Conservation (phyloP, 1,284 basidiomycete species). For the Microbotryomycetes sp. region DNA sequence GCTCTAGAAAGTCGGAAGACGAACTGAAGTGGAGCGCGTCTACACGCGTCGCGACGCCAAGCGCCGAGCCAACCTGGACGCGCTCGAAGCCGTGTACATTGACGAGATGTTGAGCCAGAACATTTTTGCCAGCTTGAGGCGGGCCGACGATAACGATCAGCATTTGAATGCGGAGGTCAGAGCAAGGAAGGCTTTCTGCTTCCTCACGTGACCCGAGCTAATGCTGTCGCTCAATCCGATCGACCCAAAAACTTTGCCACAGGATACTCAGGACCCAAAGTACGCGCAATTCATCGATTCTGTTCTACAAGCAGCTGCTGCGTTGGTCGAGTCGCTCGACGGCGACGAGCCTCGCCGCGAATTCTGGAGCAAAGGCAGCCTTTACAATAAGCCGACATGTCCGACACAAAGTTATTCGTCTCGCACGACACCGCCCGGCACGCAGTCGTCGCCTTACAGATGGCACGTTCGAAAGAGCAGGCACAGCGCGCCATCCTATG, state of each 20-base stretch:
- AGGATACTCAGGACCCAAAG: background rate
- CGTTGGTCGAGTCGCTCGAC: background rate
- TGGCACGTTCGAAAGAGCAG: conserved; percentile 13
- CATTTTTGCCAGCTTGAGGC: conserved; percentile 68
- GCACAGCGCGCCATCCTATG: conserved; percentile 3
- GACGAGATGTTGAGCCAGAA: conserved; percentile 65
- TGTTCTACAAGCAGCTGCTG: background rate
- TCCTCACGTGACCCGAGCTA: background rate
- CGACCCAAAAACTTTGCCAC: background rate
- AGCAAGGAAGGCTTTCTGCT: background rate
- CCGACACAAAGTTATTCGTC: background rate
- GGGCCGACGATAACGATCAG: conserved; percentile 85
- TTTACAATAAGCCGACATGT: background rate
- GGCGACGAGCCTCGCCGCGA: background rate
- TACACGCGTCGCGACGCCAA: background rate
- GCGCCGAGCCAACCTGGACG: conserved; percentile 37
- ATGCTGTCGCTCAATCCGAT: background rate
- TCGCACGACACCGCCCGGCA: background rate
- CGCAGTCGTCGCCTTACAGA: background rate
- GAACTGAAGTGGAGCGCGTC: conserved; percentile 48
- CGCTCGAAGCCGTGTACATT: conserved; percentile 45
- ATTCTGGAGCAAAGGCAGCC: background rate
- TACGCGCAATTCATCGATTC: background rate
- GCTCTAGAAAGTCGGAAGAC: conserved; percentile 57
- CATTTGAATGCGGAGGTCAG: conserved; percentile 48